Evolutionary conservation across 345 rosid genomes (phyloP), one percentile per base, ranked within the genome.

Genomic region (Crucihimalaya himalaica): DNA sequence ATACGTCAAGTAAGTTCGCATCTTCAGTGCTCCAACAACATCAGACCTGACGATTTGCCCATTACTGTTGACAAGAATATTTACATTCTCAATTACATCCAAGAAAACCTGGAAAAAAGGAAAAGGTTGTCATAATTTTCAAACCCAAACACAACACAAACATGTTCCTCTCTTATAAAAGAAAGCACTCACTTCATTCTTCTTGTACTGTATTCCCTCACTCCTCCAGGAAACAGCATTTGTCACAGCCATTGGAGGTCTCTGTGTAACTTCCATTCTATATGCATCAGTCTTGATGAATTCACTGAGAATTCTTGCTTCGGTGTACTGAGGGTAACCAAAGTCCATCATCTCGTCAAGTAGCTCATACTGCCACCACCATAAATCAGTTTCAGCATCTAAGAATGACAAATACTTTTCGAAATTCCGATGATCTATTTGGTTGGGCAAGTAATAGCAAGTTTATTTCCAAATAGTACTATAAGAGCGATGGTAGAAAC

Each of bases 261-360:
- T 84, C 78, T 90, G 98, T 10, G 91, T 71, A 60, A 85, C 94
- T 79, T 95, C 99, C 99, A 95, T 88, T 83, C 93, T 87, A 82
- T 90, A 95, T 13, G 99, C 97, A 85, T 92, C 97, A 3, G 97
- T 95, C 87, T 92, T 92, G 77, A 95, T 95, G 75, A 95, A 95
- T 75, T 95, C 99, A 56, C 99, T 85, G 59, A 95, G 89, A 59
- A 92, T 92, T 70, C 70, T 92, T 46, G 99, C 99, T 71, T 92
- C 97, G 0, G 97, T 95, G 68, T 83, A 90, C 75, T 95, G 97
- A 78, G 99, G 97, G 79, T 87, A 95, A 62, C 97, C 97, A 62
- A 89, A 95, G 85, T 95, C 97, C 99, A 95, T 92, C 85, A 95
- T 95, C 85, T 95, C 97, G 72, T 95, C 99, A 70, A 95, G 99